These are phyloP conservation scores for Tetrapisispora namnaoensis DNA, from an alignment of 805 yeast genomes.

Conservation along the genomic window DNA sequence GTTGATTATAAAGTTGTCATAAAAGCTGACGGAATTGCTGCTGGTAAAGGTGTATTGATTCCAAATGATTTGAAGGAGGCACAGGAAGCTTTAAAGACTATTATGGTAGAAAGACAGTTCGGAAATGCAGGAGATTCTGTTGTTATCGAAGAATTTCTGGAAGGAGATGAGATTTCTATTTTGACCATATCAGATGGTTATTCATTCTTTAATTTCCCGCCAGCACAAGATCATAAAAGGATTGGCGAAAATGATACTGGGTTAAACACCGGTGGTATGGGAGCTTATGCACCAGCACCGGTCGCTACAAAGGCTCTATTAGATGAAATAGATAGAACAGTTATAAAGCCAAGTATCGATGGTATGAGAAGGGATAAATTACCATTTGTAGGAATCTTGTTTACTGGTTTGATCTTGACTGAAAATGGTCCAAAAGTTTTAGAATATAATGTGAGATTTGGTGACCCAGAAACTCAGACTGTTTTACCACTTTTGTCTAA, in stretches of 20 bases:
- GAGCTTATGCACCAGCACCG: conserved; percentile 98
- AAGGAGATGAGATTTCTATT: conserved; percentile 93
- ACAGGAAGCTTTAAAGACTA: conserved; percentile 65
- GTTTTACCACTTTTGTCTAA: conserved; percentile 77
- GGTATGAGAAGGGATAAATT: conserved; percentile 94
- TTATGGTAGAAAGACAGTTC: conserved; percentile 83
- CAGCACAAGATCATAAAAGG: conserved; percentile 98
- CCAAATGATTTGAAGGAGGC: conserved; percentile 84
- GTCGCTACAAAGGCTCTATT: conserved; percentile 72
- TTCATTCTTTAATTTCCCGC: conserved; percentile 80
- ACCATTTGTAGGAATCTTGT: conserved; percentile 92
- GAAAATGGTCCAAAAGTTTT: conserved; percentile 86
- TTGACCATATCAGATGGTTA: conserved; percentile 91
- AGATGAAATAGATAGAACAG: conserved; percentile 56
- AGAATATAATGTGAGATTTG: conserved; percentile 96
- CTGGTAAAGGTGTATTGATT: conserved; percentile 95
- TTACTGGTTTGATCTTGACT: conserved; percentile 90
- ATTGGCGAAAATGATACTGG: conserved; percentile 90
- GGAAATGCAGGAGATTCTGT: conserved; percentile 93
- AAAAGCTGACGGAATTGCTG: conserved; percentile 97
- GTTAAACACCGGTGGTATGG: conserved; percentile 98
- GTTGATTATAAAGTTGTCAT: conserved; percentile 74
- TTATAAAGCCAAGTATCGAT: conserved; percentile 83
- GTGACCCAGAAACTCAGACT: conserved; percentile 98
- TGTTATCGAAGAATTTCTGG: conserved; percentile 90